Conservation (phyloP, 164 flowering plant species). For the Magnolia sinica region DNA sequence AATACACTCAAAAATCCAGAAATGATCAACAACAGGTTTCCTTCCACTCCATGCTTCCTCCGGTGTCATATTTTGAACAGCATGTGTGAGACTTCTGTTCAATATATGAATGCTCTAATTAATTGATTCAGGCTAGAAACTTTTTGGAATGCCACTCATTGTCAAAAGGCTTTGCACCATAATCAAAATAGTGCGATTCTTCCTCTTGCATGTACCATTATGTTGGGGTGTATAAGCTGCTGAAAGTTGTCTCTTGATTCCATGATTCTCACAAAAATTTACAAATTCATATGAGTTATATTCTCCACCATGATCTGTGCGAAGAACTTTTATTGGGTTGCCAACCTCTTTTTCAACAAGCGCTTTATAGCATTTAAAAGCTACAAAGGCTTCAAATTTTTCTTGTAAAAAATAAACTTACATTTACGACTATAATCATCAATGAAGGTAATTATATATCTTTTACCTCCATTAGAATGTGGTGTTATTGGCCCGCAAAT, state of each 20-base stretch:
- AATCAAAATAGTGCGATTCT: neutral
- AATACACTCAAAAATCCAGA: neutral
- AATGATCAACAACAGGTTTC: neutral
- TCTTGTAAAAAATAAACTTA: too few relatives aligned
- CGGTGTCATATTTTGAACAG: neutral
- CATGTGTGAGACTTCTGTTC: neutral
- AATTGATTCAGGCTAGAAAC: neutral
- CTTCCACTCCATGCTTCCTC: constrained; percentile 1
- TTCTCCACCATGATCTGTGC: neutral
- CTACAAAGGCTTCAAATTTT: too few relatives aligned
- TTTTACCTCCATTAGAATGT: too few relatives aligned
- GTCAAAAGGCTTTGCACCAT: neutral
- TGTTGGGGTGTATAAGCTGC: neutral
- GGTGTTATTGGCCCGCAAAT: too few relatives aligned
- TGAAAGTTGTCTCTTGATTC: neutral
- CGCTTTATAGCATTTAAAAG: neutral
- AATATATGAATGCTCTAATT: neutral
- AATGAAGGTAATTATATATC: too few relatives aligned
- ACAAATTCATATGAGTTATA: neutral
- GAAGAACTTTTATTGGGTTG: neutral
- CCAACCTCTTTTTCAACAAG: neutral
- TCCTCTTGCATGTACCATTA: neutral
- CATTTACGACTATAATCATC: too few relatives aligned
- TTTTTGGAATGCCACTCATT: neutral
- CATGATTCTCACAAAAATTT: neutral